phyloP scores from a whole-genome alignment of 345 rosid genomes.

The Erodium maritimum region DNA sequence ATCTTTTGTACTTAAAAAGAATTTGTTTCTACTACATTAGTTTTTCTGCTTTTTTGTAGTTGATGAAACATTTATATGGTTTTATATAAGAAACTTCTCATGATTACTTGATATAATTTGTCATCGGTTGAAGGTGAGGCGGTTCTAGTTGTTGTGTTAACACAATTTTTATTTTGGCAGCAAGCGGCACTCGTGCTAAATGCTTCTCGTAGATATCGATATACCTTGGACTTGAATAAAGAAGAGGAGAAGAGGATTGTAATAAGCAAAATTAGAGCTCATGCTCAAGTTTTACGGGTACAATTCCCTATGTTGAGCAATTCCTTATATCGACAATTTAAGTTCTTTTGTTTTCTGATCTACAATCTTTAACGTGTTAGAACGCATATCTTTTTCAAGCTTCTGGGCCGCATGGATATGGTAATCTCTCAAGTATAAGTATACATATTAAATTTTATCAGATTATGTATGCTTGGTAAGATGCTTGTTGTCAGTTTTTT shows the following conservation, averaged over 20 bases:
- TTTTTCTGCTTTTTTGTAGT: too few relatives aligned
- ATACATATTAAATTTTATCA: not conserved
- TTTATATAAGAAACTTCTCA: too few relatives aligned
- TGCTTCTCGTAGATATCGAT: slow-evolving; percentile 93
- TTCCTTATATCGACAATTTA: not conserved
- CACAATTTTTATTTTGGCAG: slow-evolving; percentile 27
- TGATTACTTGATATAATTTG: too few relatives aligned
- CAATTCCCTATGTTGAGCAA: not conserved
- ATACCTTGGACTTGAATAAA: slow-evolving; percentile 85
- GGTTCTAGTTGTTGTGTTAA: slow-evolving; percentile 1
- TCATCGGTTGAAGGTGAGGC: too few relatives aligned
- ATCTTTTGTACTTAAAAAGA: too few relatives aligned
- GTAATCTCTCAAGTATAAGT: slow-evolving; percentile 38
- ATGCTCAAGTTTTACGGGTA: slow-evolving; percentile 82
- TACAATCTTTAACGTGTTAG: slow-evolving; percentile 23
- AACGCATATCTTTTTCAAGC: slow-evolving; percentile 77
- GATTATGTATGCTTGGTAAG: not conserved
- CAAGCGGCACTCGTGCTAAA: slow-evolving; percentile 96
- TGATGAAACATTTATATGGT: too few relatives aligned
- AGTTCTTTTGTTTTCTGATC: slow-evolving; percentile 10
- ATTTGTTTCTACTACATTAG: too few relatives aligned
- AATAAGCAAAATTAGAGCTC: slow-evolving; percentile 65
- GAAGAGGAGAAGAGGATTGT: slow-evolving; percentile 56
- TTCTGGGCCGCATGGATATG: slow-evolving; percentile 40
- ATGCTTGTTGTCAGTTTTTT: too few relatives aligned